These are phyloP conservation scores for Aspergillus sp. DNA, from an alignment of 2,329 filamentous ascomycete species.

Conservation along the genomic window DNA sequence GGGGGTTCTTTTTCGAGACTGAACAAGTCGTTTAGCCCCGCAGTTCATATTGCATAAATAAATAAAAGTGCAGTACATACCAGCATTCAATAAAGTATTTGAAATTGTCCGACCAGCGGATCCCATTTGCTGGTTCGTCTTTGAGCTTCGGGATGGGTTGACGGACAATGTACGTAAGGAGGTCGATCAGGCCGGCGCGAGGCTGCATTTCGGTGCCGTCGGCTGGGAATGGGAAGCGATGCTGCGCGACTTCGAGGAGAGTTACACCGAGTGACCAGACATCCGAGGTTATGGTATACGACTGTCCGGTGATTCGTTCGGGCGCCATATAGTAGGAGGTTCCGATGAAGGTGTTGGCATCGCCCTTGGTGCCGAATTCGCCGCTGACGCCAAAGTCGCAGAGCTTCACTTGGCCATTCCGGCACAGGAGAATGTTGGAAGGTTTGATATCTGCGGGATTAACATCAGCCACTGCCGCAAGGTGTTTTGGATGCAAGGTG, in stretches of 20 bases:
- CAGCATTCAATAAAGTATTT: slow-evolving; percentile 99
- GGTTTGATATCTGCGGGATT: slow-evolving; percentile 74
- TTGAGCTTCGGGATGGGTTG: slow-evolving; percentile 93
- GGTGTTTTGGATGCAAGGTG: too few relatives aligned
- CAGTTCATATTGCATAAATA: background rate
- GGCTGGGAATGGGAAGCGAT: slow-evolving; percentile 95
- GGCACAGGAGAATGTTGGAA: slow-evolving; percentile 89
- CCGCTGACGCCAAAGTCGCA: slow-evolving; percentile 98
- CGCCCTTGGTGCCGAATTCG: slow-evolving; percentile 96
- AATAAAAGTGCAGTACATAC: slow-evolving; percentile 42
- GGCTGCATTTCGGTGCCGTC: slow-evolving; percentile 95
- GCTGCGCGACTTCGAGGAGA: slow-evolving; percentile 95
- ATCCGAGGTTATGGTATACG: slow-evolving; percentile 96
- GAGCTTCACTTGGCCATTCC: slow-evolving; percentile 88
- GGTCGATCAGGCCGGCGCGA: slow-evolving; percentile 82
- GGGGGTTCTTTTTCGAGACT: slow-evolving; percentile 90
- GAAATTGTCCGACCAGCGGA: slow-evolving; percentile 94
- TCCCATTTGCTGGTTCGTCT: slow-evolving; percentile 80
- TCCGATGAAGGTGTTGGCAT: slow-evolving; percentile 97
- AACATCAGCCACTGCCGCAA: slow-evolving; percentile 4
- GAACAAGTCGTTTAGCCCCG: slow-evolving; percentile 11
- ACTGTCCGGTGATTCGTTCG: slow-evolving; percentile 93
- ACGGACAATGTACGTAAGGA: slow-evolving; percentile 93
- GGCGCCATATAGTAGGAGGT: slow-evolving; percentile 99
- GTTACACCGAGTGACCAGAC: slow-evolving; percentile 98